A percentile compares a stretch with the other conserved stretches of the same genome.
Evolutionary conservation across 345 rosid genomes (phyloP).

Genomic region (Melaleuca alternifolia): DNA sequence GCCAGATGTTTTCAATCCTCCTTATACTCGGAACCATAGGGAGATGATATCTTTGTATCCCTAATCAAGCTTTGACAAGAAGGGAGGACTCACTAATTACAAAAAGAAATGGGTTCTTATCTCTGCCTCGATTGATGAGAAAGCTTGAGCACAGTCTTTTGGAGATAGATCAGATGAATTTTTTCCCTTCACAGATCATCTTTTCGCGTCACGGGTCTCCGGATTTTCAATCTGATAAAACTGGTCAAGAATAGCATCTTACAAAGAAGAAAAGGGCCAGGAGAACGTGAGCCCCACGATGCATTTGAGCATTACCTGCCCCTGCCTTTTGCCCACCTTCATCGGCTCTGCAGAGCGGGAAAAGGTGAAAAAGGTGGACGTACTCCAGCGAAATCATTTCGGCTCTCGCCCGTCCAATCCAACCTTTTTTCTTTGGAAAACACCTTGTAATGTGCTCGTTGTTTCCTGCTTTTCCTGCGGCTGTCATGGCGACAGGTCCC

Average conservation of each 20-base stretch:
- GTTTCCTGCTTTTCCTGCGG: background rate
- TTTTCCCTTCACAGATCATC: too few species aligned
- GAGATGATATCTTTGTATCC: too few species aligned
- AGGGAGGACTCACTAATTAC: too few species aligned
- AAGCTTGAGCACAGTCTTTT: too few species aligned
- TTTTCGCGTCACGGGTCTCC: too few species aligned
- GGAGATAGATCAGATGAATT: too few species aligned
- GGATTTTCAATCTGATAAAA: too few species aligned
- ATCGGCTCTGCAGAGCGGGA: background rate
- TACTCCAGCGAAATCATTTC: background rate
- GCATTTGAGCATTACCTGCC: background rate
- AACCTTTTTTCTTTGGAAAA: background rate
- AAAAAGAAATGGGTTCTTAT: too few species aligned
- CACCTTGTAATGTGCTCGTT: background rate
- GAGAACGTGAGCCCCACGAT: background rate
- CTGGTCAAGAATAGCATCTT: background rate
- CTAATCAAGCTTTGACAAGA: too few species aligned
- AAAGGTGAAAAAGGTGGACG: background rate
- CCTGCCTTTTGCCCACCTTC: rapidly evolving
- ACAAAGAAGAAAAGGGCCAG: background rate
- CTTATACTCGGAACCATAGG: too few species aligned
- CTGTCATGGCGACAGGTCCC: background rate
- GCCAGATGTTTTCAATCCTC: too few species aligned
- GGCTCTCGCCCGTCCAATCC: background rate
- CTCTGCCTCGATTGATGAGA: too few species aligned